A percentile compares a stretch with the other conserved stretches of the same genome.
phyloP scores from a whole-genome alignment of 371 early-diverging fungal species.

The Mucor racemosus region DNA sequence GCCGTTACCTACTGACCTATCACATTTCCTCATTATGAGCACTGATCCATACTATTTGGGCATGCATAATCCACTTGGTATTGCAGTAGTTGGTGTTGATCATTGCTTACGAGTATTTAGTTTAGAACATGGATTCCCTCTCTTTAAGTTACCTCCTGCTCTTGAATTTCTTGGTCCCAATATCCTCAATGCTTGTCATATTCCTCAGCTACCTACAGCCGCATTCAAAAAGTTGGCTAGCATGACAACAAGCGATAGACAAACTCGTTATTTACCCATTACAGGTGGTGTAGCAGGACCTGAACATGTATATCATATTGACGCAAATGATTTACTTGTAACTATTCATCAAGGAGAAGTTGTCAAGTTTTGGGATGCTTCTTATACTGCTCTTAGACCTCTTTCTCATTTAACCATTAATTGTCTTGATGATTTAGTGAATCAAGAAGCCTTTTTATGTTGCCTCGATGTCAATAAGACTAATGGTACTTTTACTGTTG shows the following conservation, averaged over 20 bases:
- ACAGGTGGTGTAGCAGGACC: slow-evolving; percentile 50
- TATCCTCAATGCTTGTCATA: slow-evolving; percentile 35
- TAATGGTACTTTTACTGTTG: slow-evolving; percentile 37
- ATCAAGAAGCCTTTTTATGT: slow-evolving; percentile 27
- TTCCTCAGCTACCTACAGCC: slow-evolving; percentile 30
- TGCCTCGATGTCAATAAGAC: slow-evolving; percentile 46
- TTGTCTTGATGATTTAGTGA: slow-evolving; percentile 22
- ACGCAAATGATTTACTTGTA: slow-evolving; percentile 53
- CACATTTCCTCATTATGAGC: slow-evolving; percentile 55
- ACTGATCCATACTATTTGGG: slow-evolving; percentile 53
- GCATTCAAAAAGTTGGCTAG: slow-evolving; percentile 34
- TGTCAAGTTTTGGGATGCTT: slow-evolving; percentile 63
- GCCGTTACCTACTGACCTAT: slow-evolving; percentile 47
- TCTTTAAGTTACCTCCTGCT: slow-evolving; percentile 49
- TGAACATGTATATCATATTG: slow-evolving; percentile 48
- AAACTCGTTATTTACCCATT: slow-evolving; percentile 49
- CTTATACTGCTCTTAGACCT: slow-evolving; percentile 51
- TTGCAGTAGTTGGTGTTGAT: slow-evolving; percentile 45
- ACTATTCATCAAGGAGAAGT: slow-evolving; percentile 52
- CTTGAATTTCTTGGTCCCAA: slow-evolving; percentile 51
- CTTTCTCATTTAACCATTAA: slow-evolving; percentile 50
- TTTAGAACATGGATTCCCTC: slow-evolving; percentile 42
- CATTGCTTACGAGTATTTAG: slow-evolving; percentile 38
- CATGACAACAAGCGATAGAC: slow-evolving; percentile 9
- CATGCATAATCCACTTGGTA: slow-evolving; percentile 48